Base-by-base conservation (phyloP, 441 rosid species). In the Eutrema salsugineum region DNA sequence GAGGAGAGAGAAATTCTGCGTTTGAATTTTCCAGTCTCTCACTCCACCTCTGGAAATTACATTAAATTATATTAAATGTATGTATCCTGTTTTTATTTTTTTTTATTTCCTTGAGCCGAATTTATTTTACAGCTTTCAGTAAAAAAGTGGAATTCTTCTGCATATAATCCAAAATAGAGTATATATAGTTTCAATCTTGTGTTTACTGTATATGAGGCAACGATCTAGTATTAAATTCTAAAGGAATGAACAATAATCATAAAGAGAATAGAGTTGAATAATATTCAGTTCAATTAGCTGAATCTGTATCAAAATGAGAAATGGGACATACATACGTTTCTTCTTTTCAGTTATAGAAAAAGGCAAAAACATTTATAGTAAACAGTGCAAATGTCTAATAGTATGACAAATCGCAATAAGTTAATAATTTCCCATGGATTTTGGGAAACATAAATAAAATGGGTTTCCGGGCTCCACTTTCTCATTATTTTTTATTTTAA, bases 361-460 rank as follows among this genome's bases (percentile, higher is more conserved):
- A 51, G 20, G 63, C 68, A 61, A 75, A 74, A 68, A 60, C 68
- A n/a, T 67, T 75, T 74, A 59, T 66, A 73, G 72, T 74, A 32
- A 56, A 74, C 68, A 43, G 68, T 67, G 78, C 36, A 42, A 0
- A 40, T 22, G 57, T 66, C 72, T 66, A 11, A 48, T 66, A 57
- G n/a, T 73, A 58, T 66, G 73, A 49, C 71, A 57, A 57, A 73
- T 65, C 53, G 28, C 3, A 65, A 38, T 48, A 38, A 38, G 46
- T 48, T 64, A 30, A 33, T 73, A n/a, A 2, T 49, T 59, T 19
- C 33, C 35, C 42, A 35, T 61, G 35, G 6, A 51, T 75, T 67
- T 75, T 75, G 73, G 73, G 73, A 60, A 54, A 50, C 68, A 61
- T 64, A 36, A 68, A 61, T 64, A 36, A 68, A 68, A 68, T 68